Conservation (phyloP, 2,329 filamentous ascomycete species). For the Aspergillus amoenus region DNA sequence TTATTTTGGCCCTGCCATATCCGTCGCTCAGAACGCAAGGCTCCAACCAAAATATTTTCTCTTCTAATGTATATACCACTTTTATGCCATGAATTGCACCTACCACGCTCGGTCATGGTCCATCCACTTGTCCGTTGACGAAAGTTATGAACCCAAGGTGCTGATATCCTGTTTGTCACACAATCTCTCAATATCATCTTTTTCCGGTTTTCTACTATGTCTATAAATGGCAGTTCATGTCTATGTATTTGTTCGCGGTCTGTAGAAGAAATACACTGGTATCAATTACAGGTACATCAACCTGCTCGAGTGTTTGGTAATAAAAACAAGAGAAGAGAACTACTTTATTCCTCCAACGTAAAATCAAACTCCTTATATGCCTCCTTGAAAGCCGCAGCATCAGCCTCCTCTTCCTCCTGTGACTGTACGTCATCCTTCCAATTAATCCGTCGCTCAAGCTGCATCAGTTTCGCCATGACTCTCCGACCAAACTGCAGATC, state of each 20-base stretch:
- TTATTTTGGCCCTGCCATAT: too few relatives aligned
- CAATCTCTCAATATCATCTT: neutral
- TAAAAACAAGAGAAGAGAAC: neutral
- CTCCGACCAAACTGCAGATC: slow-evolving; percentile 86
- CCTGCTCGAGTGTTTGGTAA: too few relatives aligned
- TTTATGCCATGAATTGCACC: neutral
- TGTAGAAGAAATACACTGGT: neutral
- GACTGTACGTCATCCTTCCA: slow-evolving; percentile 85
- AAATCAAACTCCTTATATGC: slow-evolving; percentile 89
- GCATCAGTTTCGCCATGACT: slow-evolving; percentile 84
- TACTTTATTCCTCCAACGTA: slow-evolving; percentile 47
- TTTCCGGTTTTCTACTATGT: neutral
- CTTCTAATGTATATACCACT: slow-evolving; percentile 6
- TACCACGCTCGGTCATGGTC: neutral
- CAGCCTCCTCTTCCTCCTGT: slow-evolving; percentile 72
- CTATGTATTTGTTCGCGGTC: neutral
- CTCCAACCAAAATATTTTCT: neutral
- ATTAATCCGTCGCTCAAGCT: slow-evolving; percentile 71
- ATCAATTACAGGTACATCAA: neutral
- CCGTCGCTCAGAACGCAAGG: neutral
- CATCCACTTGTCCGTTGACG: slow-evolving; percentile 1
- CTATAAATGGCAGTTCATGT: neutral
- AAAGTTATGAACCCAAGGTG: slow-evolving; percentile 9
- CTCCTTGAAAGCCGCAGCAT: slow-evolving; percentile 75
- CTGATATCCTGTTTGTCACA: neutral